These are phyloP conservation scores for Hyphopichia buzzinii DNA, from an alignment of 1,139 yeast genomes.

Conservation along the genomic window DNA sequence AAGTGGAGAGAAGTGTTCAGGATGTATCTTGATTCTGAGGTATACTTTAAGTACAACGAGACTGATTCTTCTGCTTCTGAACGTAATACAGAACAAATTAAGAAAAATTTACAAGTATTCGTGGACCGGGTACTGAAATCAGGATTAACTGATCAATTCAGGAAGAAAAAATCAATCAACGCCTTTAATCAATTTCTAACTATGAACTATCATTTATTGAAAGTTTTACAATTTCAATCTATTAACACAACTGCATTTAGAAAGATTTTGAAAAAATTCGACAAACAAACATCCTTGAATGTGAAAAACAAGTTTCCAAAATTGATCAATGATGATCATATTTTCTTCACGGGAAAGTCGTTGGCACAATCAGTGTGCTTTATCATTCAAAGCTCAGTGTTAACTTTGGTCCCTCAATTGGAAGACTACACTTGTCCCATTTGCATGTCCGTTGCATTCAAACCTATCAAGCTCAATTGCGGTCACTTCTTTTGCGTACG, in stretches of 20 bases:
- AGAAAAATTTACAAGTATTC: constrained; percentile 43
- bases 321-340: constrained; percentile 44
- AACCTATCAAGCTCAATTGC: constrained; percentile 64
- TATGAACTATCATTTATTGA: constrained; percentile 54
- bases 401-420: constrained; percentile 64
- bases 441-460: constrained; percentile 66
- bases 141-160: constrained; percentile 43
- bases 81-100: constrained; percentile 34
- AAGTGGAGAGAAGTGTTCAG: constrained; percentile 72
- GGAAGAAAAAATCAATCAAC: constrained; percentile 43
- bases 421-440: constrained; percentile 77
- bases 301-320: constrained; percentile 48
- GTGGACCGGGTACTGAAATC: constrained; percentile 40
- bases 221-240: constrained; percentile 59
- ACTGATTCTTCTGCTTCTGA: constrained; percentile 38
- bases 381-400: constrained; percentile 52
- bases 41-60: constrained; percentile 60
- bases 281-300: constrained; percentile 63
- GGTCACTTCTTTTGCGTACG: constrained; percentile 70
- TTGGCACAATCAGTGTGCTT: constrained; percentile 55
- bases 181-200: constrained; percentile 52
- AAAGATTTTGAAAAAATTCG: constrained; percentile 72
- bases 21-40: constrained; percentile 63
- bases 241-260: constrained; percentile 62
- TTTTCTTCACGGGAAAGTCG: constrained; percentile 46